A percentile compares a stretch with the other conserved stretches of the same genome.
Evolutionary conservation across 2,329 filamentous ascomycete species (phyloP).

Genomic region (Trichoderma atroviride): DNA sequence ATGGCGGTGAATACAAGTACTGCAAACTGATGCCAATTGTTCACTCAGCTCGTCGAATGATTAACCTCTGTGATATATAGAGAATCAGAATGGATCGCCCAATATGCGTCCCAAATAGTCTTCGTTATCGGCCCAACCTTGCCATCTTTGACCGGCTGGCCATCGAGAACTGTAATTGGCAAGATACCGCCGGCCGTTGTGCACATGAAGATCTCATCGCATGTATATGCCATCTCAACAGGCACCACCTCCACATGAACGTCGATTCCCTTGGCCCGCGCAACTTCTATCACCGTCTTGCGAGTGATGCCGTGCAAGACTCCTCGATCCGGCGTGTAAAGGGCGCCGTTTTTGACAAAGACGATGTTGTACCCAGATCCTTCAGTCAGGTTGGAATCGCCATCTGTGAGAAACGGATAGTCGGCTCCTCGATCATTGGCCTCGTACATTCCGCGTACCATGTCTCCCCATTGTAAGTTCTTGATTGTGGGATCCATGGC

Average conservation of each 20-base stretch:
- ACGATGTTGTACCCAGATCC: slow-evolving; percentile 18
- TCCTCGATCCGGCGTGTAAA: slow-evolving; percentile 14
- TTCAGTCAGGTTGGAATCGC: slow-evolving; percentile 10
- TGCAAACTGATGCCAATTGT: not conserved
- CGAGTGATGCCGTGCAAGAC: slow-evolving; percentile 20
- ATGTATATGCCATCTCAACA: slow-evolving; percentile 11
- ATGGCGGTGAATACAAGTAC: not conserved
- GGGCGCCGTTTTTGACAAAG: slow-evolving; percentile 8
- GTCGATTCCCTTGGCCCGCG: slow-evolving; percentile 2
- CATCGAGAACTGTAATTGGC: slow-evolving; percentile 18
- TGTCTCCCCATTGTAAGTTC: slow-evolving; percentile 22
- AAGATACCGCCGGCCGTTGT: slow-evolving; percentile 3
- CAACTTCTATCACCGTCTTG: slow-evolving; percentile 11
- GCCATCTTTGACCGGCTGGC: slow-evolving; percentile 3
- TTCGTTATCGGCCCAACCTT: slow-evolving; percentile 14
- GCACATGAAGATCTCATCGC: slow-evolving; percentile 18
- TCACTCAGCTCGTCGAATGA: not conserved
- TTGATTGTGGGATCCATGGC: slow-evolving; percentile 22
- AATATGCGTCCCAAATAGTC: slow-evolving; percentile 8
- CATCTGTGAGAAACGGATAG: slow-evolving; percentile 15
- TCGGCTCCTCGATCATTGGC: slow-evolving; percentile 11
- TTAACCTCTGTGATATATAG: not conserved
- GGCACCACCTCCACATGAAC: slow-evolving; percentile 11
- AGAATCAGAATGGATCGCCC: not conserved
- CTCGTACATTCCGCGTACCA: slow-evolving; percentile 21